Evolutionary conservation across 1,139 yeast species (phyloP), one percentile per base, ranked within the genome.

Genomic region (Debaryomycetaceae sp.): DNA sequence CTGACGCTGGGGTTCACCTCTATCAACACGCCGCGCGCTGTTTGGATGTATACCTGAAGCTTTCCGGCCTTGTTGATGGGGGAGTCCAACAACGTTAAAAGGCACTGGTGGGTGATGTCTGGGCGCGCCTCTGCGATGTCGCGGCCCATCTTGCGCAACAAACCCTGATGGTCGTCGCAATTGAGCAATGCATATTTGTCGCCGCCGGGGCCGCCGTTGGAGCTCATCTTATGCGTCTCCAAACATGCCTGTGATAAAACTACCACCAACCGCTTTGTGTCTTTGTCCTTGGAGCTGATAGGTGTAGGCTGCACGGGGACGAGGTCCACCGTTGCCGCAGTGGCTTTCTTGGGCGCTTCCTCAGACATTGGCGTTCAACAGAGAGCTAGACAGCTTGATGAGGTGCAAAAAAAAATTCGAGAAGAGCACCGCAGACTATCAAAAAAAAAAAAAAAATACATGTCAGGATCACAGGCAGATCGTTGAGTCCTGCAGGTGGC

Each of bases 101-200:
- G 75, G 66, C 98, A 91, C 58, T 85, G 91, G 56, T 91, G 98
- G 28, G 97, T 89, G 49, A 91, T 91, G 58, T 91, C 98, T 14
- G 98, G 98, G 58, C 98, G 78, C 4, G 96, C 97, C 55, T 91
- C 98, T 28, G 96, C 89, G 44, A 91, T 91, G 55, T 91, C 97
- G 53, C 96, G 75, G 29, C 95, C 95, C 94, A 89, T 86, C 55
- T 88, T 89, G 58, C 93, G 83, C 48, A 91, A 67, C 35, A 91
- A 69, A 11, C 97, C 97, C 63, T 91, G 98, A 56, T 91, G 98
- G 57, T 91, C 98, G 58, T 91, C 98, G 67, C 98, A 91, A 64
- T 91, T 91, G 48, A 91, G 70, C 41, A 91, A 65, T 0, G 95
- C 96, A 51, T 83, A 91, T 55, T 91, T 84, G 54, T 89, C 97